Evolutionary conservation across 1,284 basidiomycete genomes (phyloP).

Genomic region (Cerioporus squamosus): DNA sequence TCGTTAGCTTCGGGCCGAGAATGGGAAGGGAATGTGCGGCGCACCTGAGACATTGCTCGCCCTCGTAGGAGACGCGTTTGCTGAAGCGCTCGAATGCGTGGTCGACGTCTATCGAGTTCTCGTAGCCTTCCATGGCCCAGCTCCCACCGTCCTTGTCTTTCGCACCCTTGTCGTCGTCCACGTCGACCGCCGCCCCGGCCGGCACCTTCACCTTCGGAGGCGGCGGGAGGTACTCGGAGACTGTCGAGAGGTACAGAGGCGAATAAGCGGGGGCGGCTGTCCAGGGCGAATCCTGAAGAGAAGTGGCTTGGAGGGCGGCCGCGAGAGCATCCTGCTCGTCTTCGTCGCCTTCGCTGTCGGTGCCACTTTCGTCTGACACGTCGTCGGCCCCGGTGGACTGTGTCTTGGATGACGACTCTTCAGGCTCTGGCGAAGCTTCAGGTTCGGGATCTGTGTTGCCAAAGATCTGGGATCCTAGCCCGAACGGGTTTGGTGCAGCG

Average conservation of each 20-base stretch:
- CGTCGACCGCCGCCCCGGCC: conserved; percentile 46
- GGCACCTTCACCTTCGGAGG: conserved; percentile 52
- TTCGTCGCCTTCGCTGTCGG: conserved; percentile 25
- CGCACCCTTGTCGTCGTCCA: conserved; percentile 42
- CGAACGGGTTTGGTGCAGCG: conserved; percentile 43
- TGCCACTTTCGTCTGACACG: conserved; percentile 4
- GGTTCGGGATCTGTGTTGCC: conserved; percentile 36
- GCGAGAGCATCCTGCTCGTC: conserved; percentile 47
- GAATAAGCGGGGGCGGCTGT: conserved; percentile 61
- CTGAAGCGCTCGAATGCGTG: conserved; percentile 81
- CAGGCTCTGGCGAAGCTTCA: no score
- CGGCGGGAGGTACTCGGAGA: conserved; percentile 68
- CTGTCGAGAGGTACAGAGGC: conserved; percentile 74
- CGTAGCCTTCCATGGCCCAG: conserved; percentile 76
- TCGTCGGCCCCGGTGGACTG: conserved; percentile 18
- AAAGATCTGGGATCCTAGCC: conserved; percentile 69
- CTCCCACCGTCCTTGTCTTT: conserved; percentile 43
- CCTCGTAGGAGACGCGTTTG: conserved; percentile 65
- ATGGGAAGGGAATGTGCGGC: conserved; percentile 17
- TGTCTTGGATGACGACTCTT: not conserved
- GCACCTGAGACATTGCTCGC: conserved; percentile 80
- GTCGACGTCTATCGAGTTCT: conserved; percentile 77
- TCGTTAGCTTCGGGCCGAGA: not conserved
- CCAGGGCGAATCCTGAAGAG: conserved; percentile 68
- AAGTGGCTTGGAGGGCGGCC: conserved; percentile 60